These are phyloP conservation scores for Massariosphaeria phaeospora DNA, from an alignment of 495 filamentous ascomycete species.

Conservation along the genomic window DNA sequence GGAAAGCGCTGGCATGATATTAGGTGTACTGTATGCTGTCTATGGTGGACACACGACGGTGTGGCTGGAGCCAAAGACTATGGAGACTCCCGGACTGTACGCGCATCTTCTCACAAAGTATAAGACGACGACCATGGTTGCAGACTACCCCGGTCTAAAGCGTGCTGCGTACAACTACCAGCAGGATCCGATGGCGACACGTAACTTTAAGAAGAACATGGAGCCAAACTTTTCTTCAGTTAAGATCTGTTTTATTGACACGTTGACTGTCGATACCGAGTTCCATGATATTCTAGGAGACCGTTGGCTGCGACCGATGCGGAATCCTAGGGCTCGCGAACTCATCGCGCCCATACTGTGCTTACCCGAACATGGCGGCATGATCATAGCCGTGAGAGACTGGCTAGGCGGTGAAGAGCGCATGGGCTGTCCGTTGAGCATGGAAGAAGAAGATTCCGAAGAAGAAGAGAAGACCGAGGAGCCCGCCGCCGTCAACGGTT, in stretches of 20 bases:
- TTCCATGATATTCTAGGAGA: slow-evolving; percentile 96
- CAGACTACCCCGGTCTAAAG: slow-evolving; percentile 92
- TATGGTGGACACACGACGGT: slow-evolving; percentile 97
- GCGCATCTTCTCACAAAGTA: slow-evolving; percentile 95
- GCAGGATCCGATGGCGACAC: slow-evolving; percentile 88
- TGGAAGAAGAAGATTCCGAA: slow-evolving; percentile 51
- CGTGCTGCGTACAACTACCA: slow-evolving; percentile 95
- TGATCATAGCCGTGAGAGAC: slow-evolving; percentile 92
- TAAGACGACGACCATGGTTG: slow-evolving; percentile 83
- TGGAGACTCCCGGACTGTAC: slow-evolving; percentile 91
- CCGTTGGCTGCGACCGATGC: slow-evolving; percentile 85
- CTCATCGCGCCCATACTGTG: slow-evolving; percentile 96
- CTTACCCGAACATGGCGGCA: slow-evolving; percentile 93
- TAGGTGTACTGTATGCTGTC: slow-evolving; percentile 81
- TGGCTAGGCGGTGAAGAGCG: slow-evolving; percentile 96
- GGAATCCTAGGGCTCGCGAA: slow-evolving; percentile 82
- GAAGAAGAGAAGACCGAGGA: slow-evolving; percentile 48
- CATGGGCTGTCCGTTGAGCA: slow-evolving; percentile 84
- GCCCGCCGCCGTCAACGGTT: slow-evolving; percentile 55
- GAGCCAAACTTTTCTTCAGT: slow-evolving; percentile 90
- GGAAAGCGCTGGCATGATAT: slow-evolving; percentile 90
- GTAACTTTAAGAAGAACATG: slow-evolving; percentile 92
- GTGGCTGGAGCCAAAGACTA: slow-evolving; percentile 82
- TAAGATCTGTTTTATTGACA: slow-evolving; percentile 92
- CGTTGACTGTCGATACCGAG: slow-evolving; percentile 86